Evolutionary conservation across 345 rosid species (phyloP).

Genomic region (Ceriops zippeliana): DNA sequence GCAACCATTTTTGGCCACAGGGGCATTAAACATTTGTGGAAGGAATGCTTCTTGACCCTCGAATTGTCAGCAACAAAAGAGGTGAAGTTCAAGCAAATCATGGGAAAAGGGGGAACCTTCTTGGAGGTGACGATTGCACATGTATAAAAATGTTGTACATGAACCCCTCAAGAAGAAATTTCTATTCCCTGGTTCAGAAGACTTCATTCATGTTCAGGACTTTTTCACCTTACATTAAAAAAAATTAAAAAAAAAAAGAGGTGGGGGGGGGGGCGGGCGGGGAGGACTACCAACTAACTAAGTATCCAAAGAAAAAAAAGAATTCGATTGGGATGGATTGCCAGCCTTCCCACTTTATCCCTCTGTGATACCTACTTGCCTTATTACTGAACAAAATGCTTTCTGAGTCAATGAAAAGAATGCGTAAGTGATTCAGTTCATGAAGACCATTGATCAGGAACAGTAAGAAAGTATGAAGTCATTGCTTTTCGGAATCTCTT

Average conservation of each 20-base stretch:
- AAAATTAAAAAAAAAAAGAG: background rate
- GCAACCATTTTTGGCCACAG: no score
- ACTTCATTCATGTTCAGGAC: constrained; percentile 12
- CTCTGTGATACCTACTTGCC: constrained; percentile 15
- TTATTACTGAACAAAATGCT: constrained; percentile 45
- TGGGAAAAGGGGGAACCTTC: background rate
- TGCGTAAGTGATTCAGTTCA: constrained; percentile 28
- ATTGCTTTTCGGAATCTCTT: constrained; percentile 92
- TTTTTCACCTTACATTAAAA: constrained; percentile 13
- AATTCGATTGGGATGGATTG: background rate
- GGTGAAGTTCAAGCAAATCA: background rate
- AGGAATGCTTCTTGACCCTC: no score
- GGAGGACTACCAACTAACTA: no score
- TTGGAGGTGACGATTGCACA: constrained; percentile 22
- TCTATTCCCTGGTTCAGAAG: constrained; percentile 20
- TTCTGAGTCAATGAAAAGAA: constrained; percentile 20
- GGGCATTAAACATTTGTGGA: no score
- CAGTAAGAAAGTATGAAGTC: constrained; percentile 88
- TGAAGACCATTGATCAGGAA: constrained; percentile 89
- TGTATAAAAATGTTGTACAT: constrained; percentile 24
- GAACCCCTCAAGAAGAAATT: constrained; percentile 20
- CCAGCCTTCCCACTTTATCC: constrained; percentile 15
- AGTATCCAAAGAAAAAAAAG: background rate
- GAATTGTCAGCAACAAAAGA: no score
- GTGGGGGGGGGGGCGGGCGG: no score